Base-by-base conservation (phyloP, 345 rosid species). In the Erucastrum elatum region DNA sequence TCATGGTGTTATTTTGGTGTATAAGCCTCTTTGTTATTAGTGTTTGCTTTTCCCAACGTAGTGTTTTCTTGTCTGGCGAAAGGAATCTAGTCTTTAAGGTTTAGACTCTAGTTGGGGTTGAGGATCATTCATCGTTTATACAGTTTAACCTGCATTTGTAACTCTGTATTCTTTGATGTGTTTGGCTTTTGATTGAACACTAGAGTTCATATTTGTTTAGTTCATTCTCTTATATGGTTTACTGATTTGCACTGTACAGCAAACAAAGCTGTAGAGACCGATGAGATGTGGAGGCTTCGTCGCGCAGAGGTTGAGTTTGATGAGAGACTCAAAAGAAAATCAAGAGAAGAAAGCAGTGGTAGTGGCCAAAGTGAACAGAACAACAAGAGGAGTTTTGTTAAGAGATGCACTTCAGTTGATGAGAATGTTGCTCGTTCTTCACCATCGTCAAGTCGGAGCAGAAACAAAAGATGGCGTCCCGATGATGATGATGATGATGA, bases 251-350 rank as follows among this genome's bases (percentile, higher is more conserved):
- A 8, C 15, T 10, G 8, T 62, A 8, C 87, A 92, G 98, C 97
- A 58, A 92, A 92, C 81, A 87, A 86, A 90, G 87, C 87, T 55
- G 91, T 90, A 70, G 97, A 94, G 82, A 90, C 90, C 68, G 89
- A 82, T 71, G 98, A 94, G 84, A 91, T 94, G 97, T 94, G 98
- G 96, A 88, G 84, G 29, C 77, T 83, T 64, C 90, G 93, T 34
- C 86, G 88, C 66, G 87, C 89, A 86, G 98, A 92, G 85, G 76
- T 81, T 64, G 88, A 92, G 83, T 71, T 85, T 64, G 81, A 83
- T 79, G 80, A 84, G 64, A 86, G 86, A 70, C 80, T 82, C 70
- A 87, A 84, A 79, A 65, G 81, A 63, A 84, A 86, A 78, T 83
- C 94, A 61, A 83, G 81, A 76, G 80, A 83, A 25, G 86, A 66